These are phyloP conservation scores for Ustilago curta DNA, from an alignment of 1,284 basidiomycete species.

Conservation along the genomic window DNA sequence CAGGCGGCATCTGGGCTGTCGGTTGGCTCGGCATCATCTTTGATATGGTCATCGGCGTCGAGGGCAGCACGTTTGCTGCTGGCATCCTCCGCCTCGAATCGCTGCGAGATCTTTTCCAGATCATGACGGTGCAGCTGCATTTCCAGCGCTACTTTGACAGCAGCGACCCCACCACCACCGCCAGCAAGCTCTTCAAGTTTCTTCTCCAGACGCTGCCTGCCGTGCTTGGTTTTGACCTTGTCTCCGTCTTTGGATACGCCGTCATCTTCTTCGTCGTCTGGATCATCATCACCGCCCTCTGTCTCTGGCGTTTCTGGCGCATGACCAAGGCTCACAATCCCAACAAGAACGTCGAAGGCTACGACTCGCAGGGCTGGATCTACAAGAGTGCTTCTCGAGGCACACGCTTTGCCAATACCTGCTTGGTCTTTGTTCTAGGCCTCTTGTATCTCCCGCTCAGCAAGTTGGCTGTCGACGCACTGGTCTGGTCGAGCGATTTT, in stretches of 20 bases:
- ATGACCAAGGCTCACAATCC: conserved; percentile 60
- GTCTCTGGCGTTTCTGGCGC: conserved; percentile 49
- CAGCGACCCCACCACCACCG: conserved; percentile 27
- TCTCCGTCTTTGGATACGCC: conserved; percentile 60
- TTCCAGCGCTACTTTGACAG: conserved; percentile 41
- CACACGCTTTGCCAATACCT: conserved; percentile 58
- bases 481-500: conserved; percentile 64
- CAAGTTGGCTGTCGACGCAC: conserved; percentile 61
- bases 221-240: conserved; percentile 59
- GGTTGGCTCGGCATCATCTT: conserved; percentile 58
- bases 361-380: conserved; percentile 59
- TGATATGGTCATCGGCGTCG: conserved; percentile 62
- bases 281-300: conserved; percentile 45
- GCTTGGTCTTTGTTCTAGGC: conserved; percentile 57
- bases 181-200: conserved; percentile 33
- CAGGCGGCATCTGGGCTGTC: conserved; percentile 51
- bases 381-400: conserved; percentile 51
- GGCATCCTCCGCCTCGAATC: conserved; percentile 59
- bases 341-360: conserved; percentile 60
- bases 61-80: conserved; percentile 59
- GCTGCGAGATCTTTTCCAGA: conserved; percentile 59
- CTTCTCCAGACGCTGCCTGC: conserved; percentile 55
- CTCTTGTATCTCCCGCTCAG: conserved; percentile 62
- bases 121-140: conserved; percentile 57
- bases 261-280: conserved; percentile 56